Conservation (phyloP, 2,329 filamentous ascomycete genomes). For the Xylaria multiplex region DNA sequence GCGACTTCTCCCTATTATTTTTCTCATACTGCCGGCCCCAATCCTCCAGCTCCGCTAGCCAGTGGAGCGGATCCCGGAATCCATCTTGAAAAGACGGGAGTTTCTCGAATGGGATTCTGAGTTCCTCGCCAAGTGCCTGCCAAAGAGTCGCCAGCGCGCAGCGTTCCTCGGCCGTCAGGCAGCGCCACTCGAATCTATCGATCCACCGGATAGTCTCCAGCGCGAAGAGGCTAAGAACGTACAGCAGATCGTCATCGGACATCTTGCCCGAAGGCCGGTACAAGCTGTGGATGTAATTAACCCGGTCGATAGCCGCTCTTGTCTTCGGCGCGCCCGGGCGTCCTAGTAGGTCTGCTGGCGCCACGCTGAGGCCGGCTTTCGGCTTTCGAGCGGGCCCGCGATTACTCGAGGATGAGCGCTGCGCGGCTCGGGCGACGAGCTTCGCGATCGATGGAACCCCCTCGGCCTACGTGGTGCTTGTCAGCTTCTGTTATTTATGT, state of each 20-base stretch:
- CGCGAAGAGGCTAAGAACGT: conserved; percentile 27
- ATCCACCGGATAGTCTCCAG: conserved; percentile 24
- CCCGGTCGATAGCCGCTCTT: conserved; percentile 21
- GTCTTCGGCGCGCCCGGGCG: conserved; percentile 10
- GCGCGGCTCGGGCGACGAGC: conserved; percentile 19
- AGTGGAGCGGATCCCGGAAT: conserved; percentile 28
- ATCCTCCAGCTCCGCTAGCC: conserved; percentile 32
- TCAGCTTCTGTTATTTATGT: background rate
- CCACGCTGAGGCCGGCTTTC: background rate
- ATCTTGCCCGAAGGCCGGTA: conserved; percentile 35
- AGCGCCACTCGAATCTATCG: conserved; percentile 27
- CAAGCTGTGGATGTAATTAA: conserved; percentile 32
- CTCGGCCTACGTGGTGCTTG: conserved; percentile 17
- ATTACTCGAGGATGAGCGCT: conserved; percentile 9
- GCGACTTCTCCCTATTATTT: background rate
- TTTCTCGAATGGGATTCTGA: conserved; percentile 19
- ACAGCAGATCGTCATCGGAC: conserved; percentile 33
- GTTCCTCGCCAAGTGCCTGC: conserved; percentile 25
- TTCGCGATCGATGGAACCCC: conserved; percentile 32
- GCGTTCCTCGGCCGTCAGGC: conserved; percentile 16
- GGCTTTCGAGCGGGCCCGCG: background rate
- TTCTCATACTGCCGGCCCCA: conserved; percentile 31
- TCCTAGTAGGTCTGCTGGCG: conserved; percentile 19
- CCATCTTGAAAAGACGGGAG: conserved; percentile 10
- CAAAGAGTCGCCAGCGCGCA: conserved; percentile 32